Evolutionary conservation across 768 basidiomycete species (phyloP).

Genomic region (Amanita inopinata): DNA sequence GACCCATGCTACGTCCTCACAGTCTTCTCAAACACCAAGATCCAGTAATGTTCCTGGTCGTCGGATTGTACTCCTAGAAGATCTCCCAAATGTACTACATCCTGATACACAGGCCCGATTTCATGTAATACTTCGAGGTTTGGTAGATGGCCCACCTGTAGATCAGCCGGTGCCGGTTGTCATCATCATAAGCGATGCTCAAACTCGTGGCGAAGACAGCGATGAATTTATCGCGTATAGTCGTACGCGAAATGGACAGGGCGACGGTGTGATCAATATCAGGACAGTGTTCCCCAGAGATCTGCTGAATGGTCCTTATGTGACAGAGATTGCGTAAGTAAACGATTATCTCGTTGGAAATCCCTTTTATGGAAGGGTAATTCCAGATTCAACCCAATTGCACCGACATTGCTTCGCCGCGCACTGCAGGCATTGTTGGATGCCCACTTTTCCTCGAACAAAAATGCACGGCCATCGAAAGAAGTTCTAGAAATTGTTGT

Average conservation of each 20-base stretch:
- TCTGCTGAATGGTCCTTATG: constrained; percentile 60
- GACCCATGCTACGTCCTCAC: constrained; percentile 9
- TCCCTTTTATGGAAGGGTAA: constrained; percentile 5
- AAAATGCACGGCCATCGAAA: constrained; percentile 35
- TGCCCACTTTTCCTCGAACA: constrained; percentile 32
- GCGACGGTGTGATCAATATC: constrained; percentile 35
- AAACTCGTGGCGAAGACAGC: constrained; percentile 60
- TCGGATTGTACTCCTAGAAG: constrained; percentile 74
- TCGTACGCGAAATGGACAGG: constrained; percentile 22
- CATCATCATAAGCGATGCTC: constrained; percentile 76
- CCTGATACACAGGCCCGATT: constrained; percentile 57
- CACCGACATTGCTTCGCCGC: constrained; percentile 73
- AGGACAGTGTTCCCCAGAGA: constrained; percentile 63
- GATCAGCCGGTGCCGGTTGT: constrained; percentile 55
- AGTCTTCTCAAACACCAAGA: constrained; percentile 9
- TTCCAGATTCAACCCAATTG: constrained; percentile 92
- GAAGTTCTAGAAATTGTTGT: constrained; percentile 70
- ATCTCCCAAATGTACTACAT: constrained; percentile 87
- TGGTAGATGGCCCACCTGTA: constrained; percentile 32
- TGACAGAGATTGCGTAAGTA: constrained; percentile 69
- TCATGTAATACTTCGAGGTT: constrained; percentile 54
- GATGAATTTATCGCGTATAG: constrained; percentile 33
- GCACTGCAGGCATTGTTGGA: constrained; percentile 58
- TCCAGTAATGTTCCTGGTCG: constrained; percentile 19
- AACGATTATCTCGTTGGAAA: constrained; percentile 8